Evolutionary conservation across 805 yeast genomes (phyloP).

Genomic region (Yarrowia deformans): DNA sequence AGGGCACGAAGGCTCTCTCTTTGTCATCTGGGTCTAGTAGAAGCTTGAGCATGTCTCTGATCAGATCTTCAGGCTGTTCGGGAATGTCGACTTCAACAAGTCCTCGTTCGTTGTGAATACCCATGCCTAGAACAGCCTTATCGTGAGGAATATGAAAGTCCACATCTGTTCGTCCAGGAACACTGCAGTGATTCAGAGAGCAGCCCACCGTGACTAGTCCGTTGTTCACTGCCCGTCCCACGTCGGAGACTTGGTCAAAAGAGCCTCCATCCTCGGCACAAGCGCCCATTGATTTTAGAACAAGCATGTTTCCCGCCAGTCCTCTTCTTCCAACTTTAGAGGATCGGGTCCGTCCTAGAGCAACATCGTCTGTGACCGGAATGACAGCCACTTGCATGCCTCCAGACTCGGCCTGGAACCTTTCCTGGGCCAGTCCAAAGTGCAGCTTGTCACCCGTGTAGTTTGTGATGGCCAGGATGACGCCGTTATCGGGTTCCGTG

Average conservation of each 20-base stretch:
- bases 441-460: slow-evolving; percentile 95
- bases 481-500: slow-evolving; percentile 63
- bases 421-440: slow-evolving; percentile 89
- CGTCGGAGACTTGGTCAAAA: slow-evolving; percentile 60
- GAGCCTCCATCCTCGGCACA: slow-evolving; percentile 56
- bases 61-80: slow-evolving; percentile 63
- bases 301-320: slow-evolving; percentile 86
- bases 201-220: slow-evolving; percentile 88
- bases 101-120: slow-evolving; percentile 96
- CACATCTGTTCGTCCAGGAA: slow-evolving; percentile 76
- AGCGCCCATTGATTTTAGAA: slow-evolving; percentile 87
- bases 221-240: slow-evolving; percentile 67
- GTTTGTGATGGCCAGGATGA: slow-evolving; percentile 82
- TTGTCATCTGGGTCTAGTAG: slow-evolving; percentile 80
- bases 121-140: slow-evolving; percentile 65
- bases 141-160: slow-evolving; percentile 68
- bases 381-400: slow-evolving; percentile 69
- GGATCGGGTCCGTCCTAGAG: slow-evolving; percentile 90
- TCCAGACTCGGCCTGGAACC: slow-evolving; percentile 80
- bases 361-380: slow-evolving; percentile 85
- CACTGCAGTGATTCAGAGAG: slow-evolving; percentile 85
- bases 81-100: slow-evolving; percentile 71
- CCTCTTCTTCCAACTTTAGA: slow-evolving; percentile 66
- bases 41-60: slow-evolving; percentile 61
- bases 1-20: slow-evolving; percentile 63